Base-by-base conservation (phyloP, 495 filamentous ascomycete genomes). In the Margaritispora aquatica region DNA sequence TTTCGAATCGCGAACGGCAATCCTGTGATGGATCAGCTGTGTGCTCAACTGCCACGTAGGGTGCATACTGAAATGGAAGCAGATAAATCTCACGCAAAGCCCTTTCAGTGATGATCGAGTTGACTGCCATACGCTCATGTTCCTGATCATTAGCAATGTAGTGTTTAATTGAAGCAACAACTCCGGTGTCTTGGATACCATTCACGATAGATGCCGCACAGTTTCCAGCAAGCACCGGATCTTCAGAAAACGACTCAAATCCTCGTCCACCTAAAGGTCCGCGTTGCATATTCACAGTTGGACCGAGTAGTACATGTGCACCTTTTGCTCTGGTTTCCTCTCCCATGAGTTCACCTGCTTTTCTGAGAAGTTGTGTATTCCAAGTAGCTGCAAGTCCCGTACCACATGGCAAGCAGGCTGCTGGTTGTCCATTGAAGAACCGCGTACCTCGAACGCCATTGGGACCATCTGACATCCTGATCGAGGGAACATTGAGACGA, bases 61-160 rank as follows among this genome's bases (percentile, higher is more conserved):
- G n/a, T n/a, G n/a, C n/a, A n/a, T n/a, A n/a, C n/a, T n/a, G n/a
- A n/a, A 89, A 90, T 0, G 87, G 85, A 66, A 86, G 66, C 17
- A 87, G 73, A 62, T 90, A 91, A 20, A 91, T 85, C 72, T 93
- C 89, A 17, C 87, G 79, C 63, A 91, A 67, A 15, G 88, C 84
- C n/a, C 88, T 77, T 52, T 86, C 76, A 1, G 84, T 83, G 15
- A 91, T 71, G 29, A 85, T 80, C 48, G 76, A 80, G 64, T 84
- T 76, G 3, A 90, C 84, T 1, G 80, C 82, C 73, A 86, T 79
- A 0, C 88, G 75, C 69, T 82, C 78, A 51, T 86, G 81, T 62
- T 90, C 88, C 66, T 88, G 86, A 63, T 91, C 88, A 65, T 91
- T 91, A 60, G 79, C 83, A 17, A 87, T 83, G 65, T 87, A 92